These are phyloP conservation scores for Viola odorata DNA, from an alignment of 345 rosid species.

Conservation along the genomic window DNA sequence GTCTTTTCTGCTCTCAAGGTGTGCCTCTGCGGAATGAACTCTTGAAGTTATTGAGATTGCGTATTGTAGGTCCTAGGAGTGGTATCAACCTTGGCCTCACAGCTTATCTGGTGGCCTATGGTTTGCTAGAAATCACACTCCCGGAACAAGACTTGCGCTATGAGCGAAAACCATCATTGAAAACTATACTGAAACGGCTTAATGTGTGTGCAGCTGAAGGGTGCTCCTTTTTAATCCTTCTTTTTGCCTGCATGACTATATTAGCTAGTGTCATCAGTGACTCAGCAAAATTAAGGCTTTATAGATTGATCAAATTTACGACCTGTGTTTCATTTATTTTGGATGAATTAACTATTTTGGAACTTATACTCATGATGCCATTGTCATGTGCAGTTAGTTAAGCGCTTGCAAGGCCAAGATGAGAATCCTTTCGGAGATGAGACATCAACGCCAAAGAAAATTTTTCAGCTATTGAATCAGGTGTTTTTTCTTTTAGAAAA, in stretches of 20 bases:
- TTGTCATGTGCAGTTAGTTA: conserved; percentile 51
- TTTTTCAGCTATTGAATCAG: conserved; percentile 92
- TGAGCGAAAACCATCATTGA: no score
- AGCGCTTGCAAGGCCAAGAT: conserved; percentile 81
- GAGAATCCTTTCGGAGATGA: conserved; percentile 95
- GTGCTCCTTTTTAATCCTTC: not conserved
- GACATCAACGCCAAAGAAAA: conserved; percentile 72
- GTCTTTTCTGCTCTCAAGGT: conserved; percentile 87
- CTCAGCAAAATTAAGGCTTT: not conserved
- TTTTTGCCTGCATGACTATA: not conserved
- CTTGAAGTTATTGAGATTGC: not conserved
- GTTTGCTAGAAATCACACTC: no score
- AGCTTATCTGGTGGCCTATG: no score
- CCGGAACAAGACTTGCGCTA: no score
- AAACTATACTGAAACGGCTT: not conserved
- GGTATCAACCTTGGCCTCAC: no score
- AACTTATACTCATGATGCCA: not conserved
- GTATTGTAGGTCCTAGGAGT: not conserved
- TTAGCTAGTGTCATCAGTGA: not conserved
- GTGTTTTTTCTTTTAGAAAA: conserved; percentile 16
- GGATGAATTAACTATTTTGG: not conserved
- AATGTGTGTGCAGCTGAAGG: not conserved
- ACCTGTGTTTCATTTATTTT: not conserved
- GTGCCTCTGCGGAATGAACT: conserved; percentile 17
- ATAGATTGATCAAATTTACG: not conserved